phyloP scores from a whole-genome alignment of 345 rosid species.

The Barbarea vulgaris region DNA sequence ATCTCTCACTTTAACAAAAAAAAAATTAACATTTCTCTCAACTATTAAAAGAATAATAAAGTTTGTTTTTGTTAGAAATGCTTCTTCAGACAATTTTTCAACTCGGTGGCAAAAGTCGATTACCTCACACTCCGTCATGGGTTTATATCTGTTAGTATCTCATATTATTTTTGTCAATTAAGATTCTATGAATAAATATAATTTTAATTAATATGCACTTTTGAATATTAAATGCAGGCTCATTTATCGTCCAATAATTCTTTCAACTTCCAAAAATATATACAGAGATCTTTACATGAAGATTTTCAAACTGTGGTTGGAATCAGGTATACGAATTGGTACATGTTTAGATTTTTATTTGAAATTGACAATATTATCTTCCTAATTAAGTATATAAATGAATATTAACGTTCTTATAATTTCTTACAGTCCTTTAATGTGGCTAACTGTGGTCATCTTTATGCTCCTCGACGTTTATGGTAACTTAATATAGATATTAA shows the following conservation, averaged over 20 bases:
- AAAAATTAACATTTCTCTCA: no score
- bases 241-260: conserved; percentile 51
- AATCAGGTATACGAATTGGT: conserved; percentile 45
- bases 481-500: conserved; percentile 30
- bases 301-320: conserved; percentile 84
- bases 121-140: conserved; percentile 81
- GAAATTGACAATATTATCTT: not conserved
- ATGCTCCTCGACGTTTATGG: conserved; percentile 71
- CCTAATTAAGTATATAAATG: no score
- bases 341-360: not conserved
- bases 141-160: conserved; percentile 56
- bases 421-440: conserved; percentile 62
- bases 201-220: not conserved
- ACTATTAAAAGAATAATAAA: not conserved
- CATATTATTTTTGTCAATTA: not conserved
- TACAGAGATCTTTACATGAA: conserved; percentile 72
- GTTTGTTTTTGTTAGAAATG: conserved; percentile 53
- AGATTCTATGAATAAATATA: not conserved
- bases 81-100: conserved; percentile 69
- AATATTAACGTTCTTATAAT: not conserved
- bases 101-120: conserved; percentile 73
- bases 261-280: conserved; percentile 75
- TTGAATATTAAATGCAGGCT: conserved; percentile 42
- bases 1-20: no score
- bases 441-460: conserved; percentile 69